Evolutionary conservation across 371 early-diverging fungal genomes (phyloP), one percentile per base, ranked within the genome.

Genomic region (Rhizopus arrhizus): DNA sequence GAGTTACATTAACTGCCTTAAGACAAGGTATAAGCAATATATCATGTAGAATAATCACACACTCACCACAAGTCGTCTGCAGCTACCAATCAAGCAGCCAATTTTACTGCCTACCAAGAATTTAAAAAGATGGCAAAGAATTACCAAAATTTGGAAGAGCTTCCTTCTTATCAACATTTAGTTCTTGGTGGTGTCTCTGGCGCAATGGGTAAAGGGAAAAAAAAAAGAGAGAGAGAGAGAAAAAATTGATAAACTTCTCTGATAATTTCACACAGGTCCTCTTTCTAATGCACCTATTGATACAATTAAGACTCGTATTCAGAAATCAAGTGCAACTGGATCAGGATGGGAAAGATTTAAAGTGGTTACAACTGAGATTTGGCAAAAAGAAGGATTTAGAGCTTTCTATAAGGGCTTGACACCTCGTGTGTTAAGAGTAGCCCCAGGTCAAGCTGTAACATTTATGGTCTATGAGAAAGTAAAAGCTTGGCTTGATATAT

Each of bases 1-100:
- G 98, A 60, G 95, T 97, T 9, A 86, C 90, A 9, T 80, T 98
- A 65, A 98, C 98, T 4, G 96, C 96, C 22, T 80, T 95, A 31
- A 89, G 98, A 65, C 97, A 98, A 83, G 90, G 91, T 89, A 78
- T 13, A 34, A 29, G 11, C 13, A 5, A 40, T 9, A 51, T 51
- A 8, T 32, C 5, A 51, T 51, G 12, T 34, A 32, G 7, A 35
- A 3, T 34, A 13, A 32, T 28, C 12, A 11, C 1, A 2, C 5
- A 10, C 12, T 51, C 12, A 31, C n/a, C n/a, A 22, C 22, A 22
- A 22, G 22, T 22, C 22, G 22, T 22, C 22, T 22, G 2, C 22
- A 89, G 95, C 97, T 15, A 97, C 95, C 59, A 98, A 98, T 83
- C 98, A 98, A 78, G 98, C 97, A 45, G 97, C 94, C 69, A 98